Percentiles rank a stretch among this genome's conserved stretches.
Conservation (phyloP, 2,329 filamentous ascomycete genomes). For the Calonectria henricotiae region DNA sequence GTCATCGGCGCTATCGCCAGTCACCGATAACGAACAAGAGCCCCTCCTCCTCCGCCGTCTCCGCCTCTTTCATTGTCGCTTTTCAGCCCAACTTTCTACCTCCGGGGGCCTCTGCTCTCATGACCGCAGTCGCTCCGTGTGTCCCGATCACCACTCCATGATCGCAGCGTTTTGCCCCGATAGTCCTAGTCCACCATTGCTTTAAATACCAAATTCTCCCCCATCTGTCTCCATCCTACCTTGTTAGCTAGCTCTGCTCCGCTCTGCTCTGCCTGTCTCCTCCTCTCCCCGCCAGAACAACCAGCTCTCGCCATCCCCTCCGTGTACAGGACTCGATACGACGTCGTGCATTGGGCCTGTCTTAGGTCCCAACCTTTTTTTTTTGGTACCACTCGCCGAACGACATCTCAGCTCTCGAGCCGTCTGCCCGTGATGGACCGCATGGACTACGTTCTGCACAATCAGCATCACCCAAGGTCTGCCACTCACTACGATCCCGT, state of each 20-base stretch:
- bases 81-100: slow-evolving; percentile 39
- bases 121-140: slow-evolving; percentile 49
- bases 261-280: background rate
- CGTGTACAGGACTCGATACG: slow-evolving; percentile 30
- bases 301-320: slow-evolving; percentile 17
- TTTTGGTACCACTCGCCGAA: slow-evolving; percentile 6
- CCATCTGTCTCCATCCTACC: slow-evolving; percentile 41
- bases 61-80: slow-evolving; percentile 29
- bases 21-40: slow-evolving; percentile 50
- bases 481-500: slow-evolving; percentile 52
- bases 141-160: slow-evolving; percentile 49
- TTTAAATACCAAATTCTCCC: slow-evolving; percentile 49
- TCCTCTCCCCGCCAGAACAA: slow-evolving; percentile 11
- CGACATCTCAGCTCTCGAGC: slow-evolving; percentile 17
- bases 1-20: slow-evolving; percentile 53
- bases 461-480: slow-evolving; percentile 42
- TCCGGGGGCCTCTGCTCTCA: slow-evolving; percentile 45
- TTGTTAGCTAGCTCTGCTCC: slow-evolving; percentile 16
- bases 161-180: slow-evolving; percentile 51
- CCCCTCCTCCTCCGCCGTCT: slow-evolving; percentile 47
- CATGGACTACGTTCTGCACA: slow-evolving; percentile 50
- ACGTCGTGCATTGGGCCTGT: slow-evolving; percentile 26
- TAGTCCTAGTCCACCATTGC: slow-evolving; percentile 52
- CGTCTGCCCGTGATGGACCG: slow-evolving; percentile 50
- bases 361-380: slow-evolving; percentile 5